phyloP scores from a whole-genome alignment of 1,284 basidiomycete genomes.

The Irpex sp. region DNA sequence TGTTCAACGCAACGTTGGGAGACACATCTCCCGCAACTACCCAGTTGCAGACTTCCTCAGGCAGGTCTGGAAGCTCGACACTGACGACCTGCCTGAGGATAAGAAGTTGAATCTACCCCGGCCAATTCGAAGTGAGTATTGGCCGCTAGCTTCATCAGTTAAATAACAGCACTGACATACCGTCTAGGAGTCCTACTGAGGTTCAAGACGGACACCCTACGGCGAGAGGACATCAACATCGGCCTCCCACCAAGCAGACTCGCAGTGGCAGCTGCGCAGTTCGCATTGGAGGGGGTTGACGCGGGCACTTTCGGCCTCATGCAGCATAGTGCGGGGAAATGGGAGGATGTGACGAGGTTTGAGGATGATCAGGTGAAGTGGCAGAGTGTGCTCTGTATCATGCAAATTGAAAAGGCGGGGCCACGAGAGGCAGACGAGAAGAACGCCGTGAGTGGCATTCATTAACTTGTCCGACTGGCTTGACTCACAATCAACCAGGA shows the following conservation, averaged over 20 bases:
- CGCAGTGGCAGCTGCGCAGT: neutral
- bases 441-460: neutral
- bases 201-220: neutral
- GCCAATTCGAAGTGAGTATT: slow-evolving; percentile 1
- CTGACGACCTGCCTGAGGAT: neutral
- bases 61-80: slow-evolving; percentile 4
- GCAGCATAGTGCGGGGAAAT: neutral
- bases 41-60: neutral
- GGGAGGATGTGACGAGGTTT: neutral
- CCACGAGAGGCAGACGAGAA: neutral
- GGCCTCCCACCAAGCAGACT: neutral
- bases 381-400: neutral
- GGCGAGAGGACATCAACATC: neutral
- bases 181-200: neutral
- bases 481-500: neutral
- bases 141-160: neutral
- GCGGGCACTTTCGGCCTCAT: neutral
- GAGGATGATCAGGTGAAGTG: neutral
- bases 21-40: neutral
- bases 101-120: neutral
- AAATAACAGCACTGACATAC: neutral
- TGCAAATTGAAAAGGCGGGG: neutral
- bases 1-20: neutral
- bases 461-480: neutral
- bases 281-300: neutral